Evolutionary conservation across 495 filamentous ascomycete genomes (phyloP), one percentile per base, ranked within the genome.

Genomic region (Lentithecium fluviatile): DNA sequence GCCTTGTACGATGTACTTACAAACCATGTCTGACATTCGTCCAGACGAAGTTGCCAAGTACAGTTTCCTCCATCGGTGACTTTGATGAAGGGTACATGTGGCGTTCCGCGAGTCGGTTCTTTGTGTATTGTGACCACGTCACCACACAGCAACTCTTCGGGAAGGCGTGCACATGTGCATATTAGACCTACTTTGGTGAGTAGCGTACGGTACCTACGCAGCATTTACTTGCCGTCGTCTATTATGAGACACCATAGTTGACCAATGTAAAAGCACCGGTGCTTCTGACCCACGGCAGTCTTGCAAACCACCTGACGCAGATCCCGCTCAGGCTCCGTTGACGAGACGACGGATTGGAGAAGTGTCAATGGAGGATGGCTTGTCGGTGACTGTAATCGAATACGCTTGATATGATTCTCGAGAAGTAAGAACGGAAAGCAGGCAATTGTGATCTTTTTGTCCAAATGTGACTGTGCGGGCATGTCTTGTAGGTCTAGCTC

Each of bases 241-340:
- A 60, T n/a, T 19, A 60, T 17, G 7, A 60, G 34, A 55, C 48
- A 52, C 56, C 56, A 60, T 25, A 60, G 6, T 34, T 60, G 56
- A 32, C 21, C 17, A 10, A 60, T 48, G 43, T 60, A 45, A 42
- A 56, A 60, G 25, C 56, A 60, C 25, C 51, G 5, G 15, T 40
- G 26, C 29, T 29, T 23, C 20, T 15, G 56, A 11, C 3, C 26
- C 6, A 24, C 21, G 15, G 11, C 6, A 12, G 21, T 6, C 23
- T 42, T 60, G 48, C 56, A 52, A 40, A 60, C 56, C 4, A 45
- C 56, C 54, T 60, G 56, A 15, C 25, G 13, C 56, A 60, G 55
- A 42, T 60, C 56, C 20, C 56, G 25, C 26, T 60, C 47, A 13
- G 20, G 36, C 20, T 21, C 32, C 11, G 56, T 32, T 37, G 46